Evolutionary conservation across 1,139 yeast species (phyloP).

Genomic region (Diutina siamensis): DNA sequence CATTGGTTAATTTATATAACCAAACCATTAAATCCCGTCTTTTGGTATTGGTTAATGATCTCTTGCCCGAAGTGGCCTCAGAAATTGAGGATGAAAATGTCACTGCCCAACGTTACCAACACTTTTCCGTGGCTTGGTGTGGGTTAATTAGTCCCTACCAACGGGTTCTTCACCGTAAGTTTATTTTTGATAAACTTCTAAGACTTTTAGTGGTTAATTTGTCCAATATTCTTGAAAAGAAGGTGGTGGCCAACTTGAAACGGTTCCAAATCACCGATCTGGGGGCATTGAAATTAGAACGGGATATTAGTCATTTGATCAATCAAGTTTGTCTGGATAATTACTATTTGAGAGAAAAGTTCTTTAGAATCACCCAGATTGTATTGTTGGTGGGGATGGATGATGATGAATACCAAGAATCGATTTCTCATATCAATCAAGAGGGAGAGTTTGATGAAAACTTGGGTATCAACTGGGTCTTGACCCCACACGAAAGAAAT

Average conservation of each 20-base stretch:
- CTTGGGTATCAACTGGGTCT: conserved; percentile 63
- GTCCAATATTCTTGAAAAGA: conserved; percentile 48
- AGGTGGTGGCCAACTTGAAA: conserved; percentile 52
- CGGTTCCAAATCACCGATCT: conserved; percentile 56
- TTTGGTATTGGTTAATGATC: conserved; percentile 36
- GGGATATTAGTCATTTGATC: conserved; percentile 67
- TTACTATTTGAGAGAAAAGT: conserved; percentile 67
- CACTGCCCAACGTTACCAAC: conserved; percentile 8
- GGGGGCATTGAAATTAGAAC: conserved; percentile 77
- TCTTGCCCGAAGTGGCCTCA: conserved; percentile 38
- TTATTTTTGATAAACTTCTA: conserved; percentile 36
- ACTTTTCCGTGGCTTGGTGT: conserved; percentile 56
- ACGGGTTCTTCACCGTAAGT: conserved; percentile 41
- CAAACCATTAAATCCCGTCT: conserved; percentile 44
- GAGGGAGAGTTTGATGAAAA: conserved; percentile 17
- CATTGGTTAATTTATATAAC: conserved; percentile 44
- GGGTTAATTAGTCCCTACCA: conserved; percentile 52
- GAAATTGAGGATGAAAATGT: conserved; percentile 1
- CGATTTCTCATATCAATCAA: neutral
- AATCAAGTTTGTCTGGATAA: conserved; percentile 49
- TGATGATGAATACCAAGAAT: conserved; percentile 46
- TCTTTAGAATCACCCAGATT: conserved; percentile 72
- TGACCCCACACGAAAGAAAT: conserved; percentile 65
- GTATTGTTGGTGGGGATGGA: conserved; percentile 76
- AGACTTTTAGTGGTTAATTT: conserved; percentile 40